phyloP scores from a whole-genome alignment of 805 yeast genomes.

The Candida oleophila region DNA sequence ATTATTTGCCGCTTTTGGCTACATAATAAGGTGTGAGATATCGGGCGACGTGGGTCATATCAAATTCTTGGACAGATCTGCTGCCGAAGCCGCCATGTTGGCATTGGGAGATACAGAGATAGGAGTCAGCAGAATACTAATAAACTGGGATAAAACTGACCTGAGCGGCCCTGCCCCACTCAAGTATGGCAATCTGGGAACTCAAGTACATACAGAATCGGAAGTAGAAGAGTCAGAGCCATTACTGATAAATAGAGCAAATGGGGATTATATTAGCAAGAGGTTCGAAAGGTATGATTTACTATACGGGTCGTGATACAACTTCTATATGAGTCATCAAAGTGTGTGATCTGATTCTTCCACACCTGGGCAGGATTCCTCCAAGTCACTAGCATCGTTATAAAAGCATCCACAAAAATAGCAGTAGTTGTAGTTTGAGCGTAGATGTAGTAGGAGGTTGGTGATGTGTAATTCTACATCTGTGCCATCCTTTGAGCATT shows the following conservation, averaged over 20 bases:
- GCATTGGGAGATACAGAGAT: slow-evolving; percentile 28
- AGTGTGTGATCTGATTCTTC: slow-evolving; percentile 41
- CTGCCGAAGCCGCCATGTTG: slow-evolving; percentile 39
- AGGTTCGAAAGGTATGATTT: slow-evolving; percentile 8
- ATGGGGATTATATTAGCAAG: slow-evolving; percentile 15
- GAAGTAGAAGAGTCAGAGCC: slow-evolving; percentile 15
- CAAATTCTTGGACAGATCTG: slow-evolving; percentile 26
- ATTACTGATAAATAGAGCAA: slow-evolving; percentile 14
- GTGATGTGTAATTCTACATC: neutral
- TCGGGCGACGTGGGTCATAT: slow-evolving; percentile 22
- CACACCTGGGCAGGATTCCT: slow-evolving; percentile 49
- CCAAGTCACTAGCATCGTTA: slow-evolving; percentile 35
- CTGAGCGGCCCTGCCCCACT: neutral
- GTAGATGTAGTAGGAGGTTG: slow-evolving; percentile 35
- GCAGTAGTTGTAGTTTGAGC: slow-evolving; percentile 44
- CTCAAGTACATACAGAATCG: neutral
- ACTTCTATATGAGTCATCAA: no score
- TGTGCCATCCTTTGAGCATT: neutral
- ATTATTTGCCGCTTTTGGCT: slow-evolving; percentile 67
- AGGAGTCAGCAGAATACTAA: slow-evolving; percentile 25
- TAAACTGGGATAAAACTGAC: slow-evolving; percentile 31
- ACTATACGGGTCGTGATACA: neutral
- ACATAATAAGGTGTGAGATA: slow-evolving; percentile 24
- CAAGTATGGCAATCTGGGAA: neutral
- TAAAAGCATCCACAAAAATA: slow-evolving; percentile 49